Evolutionary conservation across 1,139 yeast species (phyloP).

Genomic region (Zhuliangozyma parablackwelliae): DNA sequence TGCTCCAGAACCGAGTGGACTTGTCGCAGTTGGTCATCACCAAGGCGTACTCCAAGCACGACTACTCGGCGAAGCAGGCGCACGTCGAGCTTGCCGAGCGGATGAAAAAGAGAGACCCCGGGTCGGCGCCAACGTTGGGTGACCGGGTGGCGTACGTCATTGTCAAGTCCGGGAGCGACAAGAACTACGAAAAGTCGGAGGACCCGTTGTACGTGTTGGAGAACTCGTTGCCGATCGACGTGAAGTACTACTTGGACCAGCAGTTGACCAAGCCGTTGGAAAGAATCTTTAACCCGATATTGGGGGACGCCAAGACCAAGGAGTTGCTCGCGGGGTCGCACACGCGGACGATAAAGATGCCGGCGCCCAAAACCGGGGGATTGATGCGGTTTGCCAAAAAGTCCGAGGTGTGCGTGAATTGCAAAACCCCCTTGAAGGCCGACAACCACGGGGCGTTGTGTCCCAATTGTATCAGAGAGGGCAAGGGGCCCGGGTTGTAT

Average conservation of each 20-base stretch:
- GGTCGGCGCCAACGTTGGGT: conserved; percentile 94
- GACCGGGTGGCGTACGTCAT: conserved; percentile 98
- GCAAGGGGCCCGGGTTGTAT: conserved; percentile 76
- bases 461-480: conserved; percentile 66
- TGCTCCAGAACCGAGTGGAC: conserved; percentile 87
- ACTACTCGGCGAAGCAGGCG: conserved; percentile 94
- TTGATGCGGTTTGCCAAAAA: conserved; percentile 89
- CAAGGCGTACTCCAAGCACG: conserved; percentile 83
- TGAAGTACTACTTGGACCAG: conserved; percentile 88
- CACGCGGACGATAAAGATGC: conserved; percentile 70
- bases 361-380: conserved; percentile 68
- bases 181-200: conserved; percentile 92
- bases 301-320: conserved; percentile 81
- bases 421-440: conserved; percentile 72
- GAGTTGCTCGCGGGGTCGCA: conserved; percentile 78
- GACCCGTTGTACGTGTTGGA: conserved; percentile 93
- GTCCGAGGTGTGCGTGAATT: conserved; percentile 82
- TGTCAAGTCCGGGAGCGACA: conserved; percentile 76
- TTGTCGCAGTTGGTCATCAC: conserved; percentile 91
- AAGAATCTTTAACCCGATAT: conserved; percentile 91
- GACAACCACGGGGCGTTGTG: conserved; percentile 77
- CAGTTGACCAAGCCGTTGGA: conserved; percentile 89
- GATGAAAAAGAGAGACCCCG: conserved; percentile 94
- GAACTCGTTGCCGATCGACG: conserved; percentile 88
- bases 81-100: conserved; percentile 95